Evolutionary conservation across 805 yeast species (phyloP), one percentile per base, ranked within the genome.

Genomic region (Metschnikowia cerradonensis): DNA sequence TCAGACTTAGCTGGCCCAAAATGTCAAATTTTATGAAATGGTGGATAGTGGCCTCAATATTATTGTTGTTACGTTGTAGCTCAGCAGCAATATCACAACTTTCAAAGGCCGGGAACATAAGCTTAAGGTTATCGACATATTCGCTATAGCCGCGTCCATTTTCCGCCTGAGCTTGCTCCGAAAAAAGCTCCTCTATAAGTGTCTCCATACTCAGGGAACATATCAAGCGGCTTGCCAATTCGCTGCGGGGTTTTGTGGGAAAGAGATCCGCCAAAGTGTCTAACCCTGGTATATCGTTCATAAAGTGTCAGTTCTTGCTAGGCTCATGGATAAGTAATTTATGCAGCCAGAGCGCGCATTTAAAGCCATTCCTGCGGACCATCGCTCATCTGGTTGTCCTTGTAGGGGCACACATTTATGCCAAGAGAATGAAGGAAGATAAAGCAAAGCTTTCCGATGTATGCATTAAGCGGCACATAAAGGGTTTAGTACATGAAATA

Each of bases 81-180:
- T 64, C 63, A 1, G 59, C 52, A 3, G 64, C 54, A 6, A 81
- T 61, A 6, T 55, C 53, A 2, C 56, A 62, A 3, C 60, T 38
- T 2, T 71, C 67, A 2, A 69, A 52, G 14, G 71, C 60, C 0
- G 85, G 84, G 52, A 82, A 80, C 64, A 81, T 71, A 13, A 71
- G 74, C 44, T 60, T 56, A 31, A 78, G 56, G 30, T 60, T 62
- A 50, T 52, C 52, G 11, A 64, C 67, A 2, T 55, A 54, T 1
- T 46, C 48, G 15, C 55, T 45, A 46, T 53, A 58, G 4, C 40
- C 34, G n/a, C 30, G 20, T 22, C 19, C 41, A 20, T 8, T 23
- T 7, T 23, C 5, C 11, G 43, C 20, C 13, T 32, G 17, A 15
- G 45, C n/a, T 15, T 49, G 53, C 38, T 57, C 60, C 5, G 41